Conservation (phyloP, 1,284 basidiomycete species). For the Ceratobasidium sp. region DNA sequence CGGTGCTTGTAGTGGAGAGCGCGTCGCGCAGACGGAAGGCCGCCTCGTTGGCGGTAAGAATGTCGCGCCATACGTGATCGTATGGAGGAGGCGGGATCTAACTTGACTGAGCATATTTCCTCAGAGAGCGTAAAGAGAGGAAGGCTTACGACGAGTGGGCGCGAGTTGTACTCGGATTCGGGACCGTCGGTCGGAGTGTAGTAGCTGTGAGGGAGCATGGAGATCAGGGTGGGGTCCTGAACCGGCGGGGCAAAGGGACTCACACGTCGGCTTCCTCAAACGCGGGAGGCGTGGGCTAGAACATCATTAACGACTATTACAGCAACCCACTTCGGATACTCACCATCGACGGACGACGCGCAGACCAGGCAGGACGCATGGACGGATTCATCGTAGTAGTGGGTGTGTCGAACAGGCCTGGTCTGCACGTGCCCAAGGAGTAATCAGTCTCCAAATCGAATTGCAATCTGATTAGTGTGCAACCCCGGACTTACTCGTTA, state of each 20-base stretch:
- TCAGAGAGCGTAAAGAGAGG: not conserved
- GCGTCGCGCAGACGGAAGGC: slow-evolving; percentile 1
- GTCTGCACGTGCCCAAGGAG: slow-evolving; percentile 40
- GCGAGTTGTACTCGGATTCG: slow-evolving; percentile 18
- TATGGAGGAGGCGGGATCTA: slow-evolving; percentile 36
- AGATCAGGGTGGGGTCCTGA: slow-evolving; percentile 27
- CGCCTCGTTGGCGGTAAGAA: slow-evolving; percentile 18
- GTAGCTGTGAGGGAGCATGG: slow-evolving; percentile 9
- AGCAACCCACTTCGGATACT: not conserved
- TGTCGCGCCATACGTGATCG: slow-evolving; percentile 38
- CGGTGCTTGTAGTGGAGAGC: slow-evolving; percentile 14
- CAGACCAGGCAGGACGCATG: slow-evolving; percentile 17
- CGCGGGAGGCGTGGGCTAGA: slow-evolving; percentile 34
- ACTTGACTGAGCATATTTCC: not conserved
- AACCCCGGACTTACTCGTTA: slow-evolving; percentile 14
- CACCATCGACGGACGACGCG: slow-evolving; percentile 34
- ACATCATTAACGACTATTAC: not conserved
- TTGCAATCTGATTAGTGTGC: slow-evolving; percentile 22
- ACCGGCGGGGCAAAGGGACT: slow-evolving; percentile 32
- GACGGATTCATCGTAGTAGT: slow-evolving; percentile 26
- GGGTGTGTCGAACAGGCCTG: slow-evolving; percentile 41
- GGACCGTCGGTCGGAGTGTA: not conserved
- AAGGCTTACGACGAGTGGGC: slow-evolving; percentile 27
- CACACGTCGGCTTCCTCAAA: slow-evolving; percentile 28
- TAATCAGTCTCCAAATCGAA: slow-evolving; percentile 11